Evolutionary conservation across 352 stramenopile genomes (phyloP), one percentile per base, ranked within the genome.

Genomic region (Globisporangium lucens): DNA sequence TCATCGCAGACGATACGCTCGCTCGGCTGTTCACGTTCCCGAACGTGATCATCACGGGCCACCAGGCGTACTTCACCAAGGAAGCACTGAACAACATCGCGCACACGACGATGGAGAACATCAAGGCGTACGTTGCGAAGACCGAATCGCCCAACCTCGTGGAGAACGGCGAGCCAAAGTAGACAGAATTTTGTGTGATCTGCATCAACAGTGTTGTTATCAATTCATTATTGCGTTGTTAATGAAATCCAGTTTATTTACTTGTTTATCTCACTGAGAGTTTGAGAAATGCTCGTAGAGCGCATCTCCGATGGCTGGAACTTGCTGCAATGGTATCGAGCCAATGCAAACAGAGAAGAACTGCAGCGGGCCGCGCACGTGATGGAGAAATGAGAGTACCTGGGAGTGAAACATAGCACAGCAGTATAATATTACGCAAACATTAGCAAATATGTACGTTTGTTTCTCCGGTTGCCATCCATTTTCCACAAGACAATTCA

Each of bases 61-160:
- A 92, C 68, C 85, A 94, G 65, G 85, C 83, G 17, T 93, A 89
- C 73, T 92, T 92, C 69, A 94, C 84, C 1, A 82, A 91, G 56
- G 86, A 94, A 38, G 86, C 86, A 0, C 68, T 94, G 15, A 67
- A 80, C 57, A 92, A 83, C 69, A 94, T 94, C 49, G 79, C 75
- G 3, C 78, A 85, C 63, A 88, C 79, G 4, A 94, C 84, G 3
- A 89, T 94, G 77, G 70, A 75, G 36, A 94, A 94, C 72, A 85
- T 92, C 68, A 76, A 86, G 47, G 82, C 80, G 51, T 89, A 84
- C 38, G 64, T 68, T 0, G 24, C n/a, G 27, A 29, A 46, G 20
- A 74, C 71, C 9, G 75, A 76, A 41, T 61, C 79, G 29, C 71
- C 89, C 46, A 93, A 87, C 73, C 72, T 83, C 67, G 75, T 93